Conservation (phyloP, 352 stramenopile genomes). For the Globisporangium yorkense region DNA sequence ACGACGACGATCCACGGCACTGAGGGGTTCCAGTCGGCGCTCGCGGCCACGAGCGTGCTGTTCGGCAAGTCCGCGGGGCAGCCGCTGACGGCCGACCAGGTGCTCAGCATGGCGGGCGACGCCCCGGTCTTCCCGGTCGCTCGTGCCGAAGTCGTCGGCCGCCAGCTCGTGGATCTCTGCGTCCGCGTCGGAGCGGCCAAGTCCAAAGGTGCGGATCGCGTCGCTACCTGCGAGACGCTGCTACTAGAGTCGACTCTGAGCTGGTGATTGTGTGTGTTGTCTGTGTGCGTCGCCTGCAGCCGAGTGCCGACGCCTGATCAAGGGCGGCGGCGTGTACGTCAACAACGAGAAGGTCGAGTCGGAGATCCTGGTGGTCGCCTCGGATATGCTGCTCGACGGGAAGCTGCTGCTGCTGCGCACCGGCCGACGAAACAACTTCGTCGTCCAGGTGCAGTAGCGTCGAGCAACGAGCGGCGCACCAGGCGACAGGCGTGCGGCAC, state of each 20-base stretch:
- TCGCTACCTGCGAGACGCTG: not conserved
- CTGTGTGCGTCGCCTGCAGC: constrained; percentile 31
- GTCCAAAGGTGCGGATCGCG: constrained; percentile 78
- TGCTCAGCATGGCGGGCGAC: constrained; percentile 67
- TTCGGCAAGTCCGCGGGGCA: constrained; percentile 47
- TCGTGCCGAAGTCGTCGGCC: constrained; percentile 53
- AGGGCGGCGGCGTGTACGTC: constrained; percentile 93
- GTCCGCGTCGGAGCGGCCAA: constrained; percentile 81
- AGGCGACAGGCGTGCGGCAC: no score
- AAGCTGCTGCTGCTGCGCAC: constrained; percentile 66
- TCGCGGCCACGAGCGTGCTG: constrained; percentile 58
- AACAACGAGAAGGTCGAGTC: constrained; percentile 84
- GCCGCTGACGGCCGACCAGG: constrained; percentile 54
- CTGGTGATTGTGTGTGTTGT: not conserved
- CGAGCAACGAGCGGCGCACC: not conserved
- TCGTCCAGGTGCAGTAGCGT: constrained; percentile 48
- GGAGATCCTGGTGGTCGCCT: constrained; percentile 28
- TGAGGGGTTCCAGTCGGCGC: constrained; percentile 62
- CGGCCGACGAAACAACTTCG: constrained; percentile 78
- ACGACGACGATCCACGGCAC: constrained; percentile 93
- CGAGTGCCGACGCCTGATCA: constrained; percentile 94
- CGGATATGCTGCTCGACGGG: constrained; percentile 52
- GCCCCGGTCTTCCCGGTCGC: constrained; percentile 34
- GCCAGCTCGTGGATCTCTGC: constrained; percentile 89
- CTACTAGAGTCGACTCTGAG: no score